phyloP scores from a whole-genome alignment of 2,329 filamentous ascomycete species.

The Cryphonectria parasitica region DNA sequence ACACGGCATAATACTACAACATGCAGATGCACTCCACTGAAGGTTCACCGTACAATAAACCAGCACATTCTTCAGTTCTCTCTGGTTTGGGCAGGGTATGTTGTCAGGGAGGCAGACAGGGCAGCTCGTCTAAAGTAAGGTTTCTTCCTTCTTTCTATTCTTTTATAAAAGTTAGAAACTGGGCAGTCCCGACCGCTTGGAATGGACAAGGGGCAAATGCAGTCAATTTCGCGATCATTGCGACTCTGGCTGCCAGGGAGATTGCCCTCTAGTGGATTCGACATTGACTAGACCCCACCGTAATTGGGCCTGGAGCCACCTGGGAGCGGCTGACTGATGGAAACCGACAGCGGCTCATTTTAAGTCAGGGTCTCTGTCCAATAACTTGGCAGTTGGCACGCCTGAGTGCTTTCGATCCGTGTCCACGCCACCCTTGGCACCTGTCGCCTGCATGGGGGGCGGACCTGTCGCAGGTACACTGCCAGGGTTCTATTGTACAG shows the following conservation, averaged over 20 bases:
- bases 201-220: conserved; percentile 11
- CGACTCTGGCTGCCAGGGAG: conserved; percentile 12
- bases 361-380: background rate
- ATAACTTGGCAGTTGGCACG: background rate
- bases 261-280: conserved; percentile 11
- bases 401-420: background rate
- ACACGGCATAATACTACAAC: background rate
- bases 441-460: background rate
- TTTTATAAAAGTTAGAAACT: background rate
- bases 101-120: too few species aligned
- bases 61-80: too few species aligned
- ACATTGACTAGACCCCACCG: background rate
- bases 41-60: too few species aligned
- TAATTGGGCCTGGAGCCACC: background rate
- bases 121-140: too few species aligned
- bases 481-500: background rate
- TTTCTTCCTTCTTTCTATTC: too few species aligned
- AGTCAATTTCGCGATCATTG: conserved; percentile 11
- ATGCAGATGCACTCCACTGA: background rate
- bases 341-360: conserved; percentile 11
- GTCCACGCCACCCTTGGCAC: background rate
- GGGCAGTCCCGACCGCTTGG: background rate
- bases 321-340: background rate
- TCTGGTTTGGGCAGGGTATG: too few species aligned
- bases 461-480: background rate